phyloP scores from a whole-genome alignment of 2,329 filamentous ascomycete genomes.

The Beauveria varroae region DNA sequence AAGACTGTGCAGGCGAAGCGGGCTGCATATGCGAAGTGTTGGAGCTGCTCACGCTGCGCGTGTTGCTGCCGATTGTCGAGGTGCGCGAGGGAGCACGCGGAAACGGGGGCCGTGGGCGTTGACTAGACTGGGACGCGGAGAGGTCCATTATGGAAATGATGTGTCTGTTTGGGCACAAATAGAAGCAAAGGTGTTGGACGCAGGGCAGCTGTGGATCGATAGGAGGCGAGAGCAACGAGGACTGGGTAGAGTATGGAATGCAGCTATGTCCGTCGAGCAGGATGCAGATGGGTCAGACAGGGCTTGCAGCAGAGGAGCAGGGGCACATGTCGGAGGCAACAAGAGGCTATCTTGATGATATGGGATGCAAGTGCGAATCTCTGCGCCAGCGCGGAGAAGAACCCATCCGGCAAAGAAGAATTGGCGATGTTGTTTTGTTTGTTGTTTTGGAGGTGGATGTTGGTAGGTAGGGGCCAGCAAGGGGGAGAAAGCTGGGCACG shows the following conservation, averaged over 20 bases:
- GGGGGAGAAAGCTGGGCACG: background rate
- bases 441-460: background rate
- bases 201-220: background rate
- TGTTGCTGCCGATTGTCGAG: conserved; percentile 35
- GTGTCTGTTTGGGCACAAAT: background rate
- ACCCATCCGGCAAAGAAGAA: background rate
- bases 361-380: background rate
- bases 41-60: conserved; percentile 36
- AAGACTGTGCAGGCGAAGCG: conserved; percentile 27
- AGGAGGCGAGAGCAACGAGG: background rate
- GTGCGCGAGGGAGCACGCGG: conserved; percentile 39
- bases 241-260: conserved; percentile 1
- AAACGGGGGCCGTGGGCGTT: conserved; percentile 24
- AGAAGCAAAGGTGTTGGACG: background rate
- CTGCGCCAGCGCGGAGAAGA: conserved; percentile 8
- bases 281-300: conserved; percentile 3
- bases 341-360: background rate
- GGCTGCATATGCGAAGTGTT: conserved; percentile 28
- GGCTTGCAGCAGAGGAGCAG: background rate
- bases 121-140: conserved; percentile 17
- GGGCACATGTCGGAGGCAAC: conserved; percentile 1
- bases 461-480: background rate
- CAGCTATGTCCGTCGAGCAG: background rate
- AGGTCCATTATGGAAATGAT: conserved; percentile 23
- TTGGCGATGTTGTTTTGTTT: background rate